Evolutionary conservation across 805 yeast species (phyloP), one percentile per base, ranked within the genome.

Genomic region (Schwanniomyces yamadae): DNA sequence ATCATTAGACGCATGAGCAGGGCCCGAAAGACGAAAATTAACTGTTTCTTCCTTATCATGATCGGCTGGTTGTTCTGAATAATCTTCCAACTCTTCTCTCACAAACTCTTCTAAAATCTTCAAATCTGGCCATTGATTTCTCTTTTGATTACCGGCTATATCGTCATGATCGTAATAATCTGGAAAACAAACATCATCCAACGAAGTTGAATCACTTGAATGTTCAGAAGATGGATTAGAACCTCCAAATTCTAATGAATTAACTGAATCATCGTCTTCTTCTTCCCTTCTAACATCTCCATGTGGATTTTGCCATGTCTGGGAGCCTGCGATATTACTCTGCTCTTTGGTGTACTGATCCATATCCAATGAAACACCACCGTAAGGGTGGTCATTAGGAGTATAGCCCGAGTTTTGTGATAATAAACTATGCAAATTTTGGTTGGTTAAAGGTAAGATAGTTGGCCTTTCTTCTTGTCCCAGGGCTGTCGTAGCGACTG

Each of bases 151-250:
- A 28, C 52, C 54, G n/a, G 27, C 33, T 8, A 23, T 19, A 23
- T 34, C 40, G 20, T 22, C 34, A 22, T 49, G 53, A 15, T 53
- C 57, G 30, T 75, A 77, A 44, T 82, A 89, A 24, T 89, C 69
- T 0, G 95, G 96, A 57, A 88, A 79, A 53, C 96, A 91, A 17
- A 91, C 99, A 60, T 91, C 99, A 54, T 84, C 90, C 40, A 91
- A 63, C 1, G 96, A 85, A 0, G 95, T 81, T 25, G 78, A 76
- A 36, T 76, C 78, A 23, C 81, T 71, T 25, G 77, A 65, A 40
- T 84, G 69, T 32, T 84, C 73, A 15, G 82, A 73, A 3, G 79
- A 66, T 4, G 88, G 87, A 48, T 80, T 79, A n/a, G 85, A 80
- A 11, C 57, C 69, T 10, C 75, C 74, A 46, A 69, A 70, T 40